phyloP scores from a whole-genome alignment of 768 basidiomycete species.

The Hericium erinaceus region DNA sequence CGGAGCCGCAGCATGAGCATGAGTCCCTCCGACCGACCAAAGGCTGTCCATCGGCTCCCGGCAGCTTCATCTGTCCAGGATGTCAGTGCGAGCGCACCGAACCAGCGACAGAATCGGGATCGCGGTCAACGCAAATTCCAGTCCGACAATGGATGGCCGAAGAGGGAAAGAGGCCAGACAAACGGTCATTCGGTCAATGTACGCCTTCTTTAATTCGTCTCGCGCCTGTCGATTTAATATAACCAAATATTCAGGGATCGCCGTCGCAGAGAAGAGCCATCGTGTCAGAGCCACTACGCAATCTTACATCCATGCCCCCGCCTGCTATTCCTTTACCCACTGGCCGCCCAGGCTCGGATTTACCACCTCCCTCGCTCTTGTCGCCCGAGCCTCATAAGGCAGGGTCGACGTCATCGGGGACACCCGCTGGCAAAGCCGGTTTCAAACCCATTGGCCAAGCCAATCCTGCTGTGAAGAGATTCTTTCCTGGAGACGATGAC shows the following conservation, averaged over 20 bases:
- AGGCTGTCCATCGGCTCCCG: constrained; percentile 58
- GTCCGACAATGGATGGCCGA: constrained; percentile 15
- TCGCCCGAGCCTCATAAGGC: constrained; percentile 1
- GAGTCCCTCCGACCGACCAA: constrained; percentile 44
- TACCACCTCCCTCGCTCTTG: constrained; percentile 2
- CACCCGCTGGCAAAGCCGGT: constrained; percentile 33
- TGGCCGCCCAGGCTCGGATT: not conserved
- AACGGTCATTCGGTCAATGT: constrained; percentile 7
- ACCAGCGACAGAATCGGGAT: constrained; percentile 6
- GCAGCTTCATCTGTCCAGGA: constrained; percentile 31
- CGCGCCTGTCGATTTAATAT: not conserved
- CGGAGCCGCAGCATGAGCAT: constrained; percentile 23
- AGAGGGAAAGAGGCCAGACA: constrained; percentile 10
- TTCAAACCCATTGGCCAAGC: constrained; percentile 62
- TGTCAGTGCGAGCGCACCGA: constrained; percentile 5
- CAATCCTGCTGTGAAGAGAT: constrained; percentile 53
- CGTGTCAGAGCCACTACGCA: not conserved
- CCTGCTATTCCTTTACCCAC: constrained; percentile 8
- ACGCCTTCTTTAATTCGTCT: not conserved
- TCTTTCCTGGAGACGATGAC: constrained; percentile 80
- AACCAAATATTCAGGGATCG: not conserved
- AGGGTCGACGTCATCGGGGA: not conserved
- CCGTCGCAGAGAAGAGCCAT: not conserved
- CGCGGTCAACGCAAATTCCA: constrained; percentile 10
- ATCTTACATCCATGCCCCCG: constrained; percentile 9